phyloP scores from a whole-genome alignment of 805 yeast genomes.

The Candida glaebosa region DNA sequence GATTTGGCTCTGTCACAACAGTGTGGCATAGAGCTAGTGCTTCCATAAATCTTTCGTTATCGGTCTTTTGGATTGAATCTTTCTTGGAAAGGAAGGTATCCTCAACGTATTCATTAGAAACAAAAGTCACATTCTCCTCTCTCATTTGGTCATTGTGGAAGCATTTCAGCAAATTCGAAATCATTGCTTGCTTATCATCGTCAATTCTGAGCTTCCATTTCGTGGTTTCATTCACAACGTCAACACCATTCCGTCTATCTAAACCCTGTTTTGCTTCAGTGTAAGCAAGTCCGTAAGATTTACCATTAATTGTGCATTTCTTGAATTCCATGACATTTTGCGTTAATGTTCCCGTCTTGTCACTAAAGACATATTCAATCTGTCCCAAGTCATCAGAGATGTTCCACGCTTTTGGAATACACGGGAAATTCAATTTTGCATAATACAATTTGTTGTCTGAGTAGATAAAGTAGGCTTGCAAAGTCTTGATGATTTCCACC shows the following conservation, averaged over 20 bases:
- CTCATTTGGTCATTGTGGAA: conserved; percentile 46
- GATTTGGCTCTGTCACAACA: conserved; percentile 57
- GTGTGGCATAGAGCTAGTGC: conserved; percentile 74
- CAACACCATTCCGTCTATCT: conserved; percentile 61
- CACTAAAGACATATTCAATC: conserved; percentile 77
- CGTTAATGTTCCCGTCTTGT: conserved; percentile 81
- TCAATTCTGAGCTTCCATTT: conserved; percentile 39
- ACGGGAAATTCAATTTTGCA: conserved; percentile 65
- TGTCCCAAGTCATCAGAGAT: conserved; percentile 84
- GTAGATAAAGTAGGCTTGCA: conserved; percentile 72
- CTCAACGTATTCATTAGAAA: conserved; percentile 55
- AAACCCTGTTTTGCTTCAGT: conserved; percentile 77
- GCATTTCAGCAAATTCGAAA: conserved; percentile 30
- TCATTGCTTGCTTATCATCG: conserved; percentile 47
- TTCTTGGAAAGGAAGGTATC: conserved; percentile 43
- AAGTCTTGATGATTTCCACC: conserved; percentile 73
- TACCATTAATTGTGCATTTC: conserved; percentile 68
- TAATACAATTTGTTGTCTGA: conserved; percentile 71
- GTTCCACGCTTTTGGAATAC: conserved; percentile 80
- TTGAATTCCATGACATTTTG: conserved; percentile 82
- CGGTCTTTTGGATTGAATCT: conserved; percentile 15
- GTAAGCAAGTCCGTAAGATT: conserved; percentile 68
- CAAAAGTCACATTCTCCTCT: conserved; percentile 54
- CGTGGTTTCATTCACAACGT: conserved; percentile 48
- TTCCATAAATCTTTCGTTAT: conserved; percentile 57